Conservation (phyloP, 768 basidiomycete genomes). For the Mycena chlorophos region DNA sequence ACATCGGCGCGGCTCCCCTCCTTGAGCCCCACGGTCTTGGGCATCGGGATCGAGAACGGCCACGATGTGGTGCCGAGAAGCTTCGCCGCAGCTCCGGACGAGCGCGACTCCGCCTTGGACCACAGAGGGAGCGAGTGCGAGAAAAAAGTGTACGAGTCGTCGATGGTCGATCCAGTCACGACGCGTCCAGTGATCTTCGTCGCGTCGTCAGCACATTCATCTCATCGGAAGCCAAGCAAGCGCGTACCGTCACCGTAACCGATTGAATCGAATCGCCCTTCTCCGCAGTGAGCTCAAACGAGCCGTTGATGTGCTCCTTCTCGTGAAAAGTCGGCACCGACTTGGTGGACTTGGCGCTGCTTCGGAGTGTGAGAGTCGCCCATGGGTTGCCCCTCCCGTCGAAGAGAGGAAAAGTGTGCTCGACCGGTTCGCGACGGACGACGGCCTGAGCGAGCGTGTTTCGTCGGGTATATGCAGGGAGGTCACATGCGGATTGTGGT, state of each 20-base stretch:
- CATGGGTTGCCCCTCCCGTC: constrained; percentile 46
- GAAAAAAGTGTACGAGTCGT: constrained; percentile 47
- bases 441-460: constrained; percentile 43
- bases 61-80: constrained; percentile 48
- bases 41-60: constrained; percentile 49
- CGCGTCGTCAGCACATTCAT: neutral
- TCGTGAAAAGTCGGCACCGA: constrained; percentile 55
- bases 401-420: constrained; percentile 44
- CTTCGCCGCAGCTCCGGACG: constrained; percentile 45
- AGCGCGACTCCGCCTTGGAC: constrained; percentile 43
- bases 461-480: constrained; percentile 51
- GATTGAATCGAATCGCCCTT: constrained; percentile 55
- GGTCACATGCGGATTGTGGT: constrained; percentile 46
- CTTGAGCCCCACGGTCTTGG: constrained; percentile 42
- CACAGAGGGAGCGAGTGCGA: constrained; percentile 46
- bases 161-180: constrained; percentile 46
- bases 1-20: constrained; percentile 38
- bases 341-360: constrained; percentile 53
- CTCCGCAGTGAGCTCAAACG: constrained; percentile 47
- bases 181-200: constrained; percentile 51
- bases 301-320: constrained; percentile 53
- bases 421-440: constrained; percentile 46
- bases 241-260: constrained; percentile 44
- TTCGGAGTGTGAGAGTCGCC: constrained; percentile 47
- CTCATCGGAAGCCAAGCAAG: neutral